Percentiles rank a stretch among this genome's conserved stretches.
These are phyloP conservation scores for Candida bentonensis DNA, from an alignment of 805 yeast species.

Conservation along the genomic window DNA sequence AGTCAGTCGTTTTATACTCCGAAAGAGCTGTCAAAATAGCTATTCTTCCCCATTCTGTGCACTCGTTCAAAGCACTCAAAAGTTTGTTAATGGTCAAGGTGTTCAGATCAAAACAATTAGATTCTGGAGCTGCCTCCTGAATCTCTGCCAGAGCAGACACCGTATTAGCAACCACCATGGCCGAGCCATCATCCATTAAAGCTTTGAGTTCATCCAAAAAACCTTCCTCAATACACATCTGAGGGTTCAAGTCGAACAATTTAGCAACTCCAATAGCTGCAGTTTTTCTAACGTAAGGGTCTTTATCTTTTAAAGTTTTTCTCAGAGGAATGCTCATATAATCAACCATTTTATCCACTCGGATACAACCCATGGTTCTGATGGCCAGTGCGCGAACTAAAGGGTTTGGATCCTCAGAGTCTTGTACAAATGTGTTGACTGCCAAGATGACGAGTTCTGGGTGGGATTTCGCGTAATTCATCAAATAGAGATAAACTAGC, in stretches of 20 bases:
- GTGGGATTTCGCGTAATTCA: slow-evolving; percentile 94
- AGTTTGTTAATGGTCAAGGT: slow-evolving; percentile 36
- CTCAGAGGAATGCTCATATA: slow-evolving; percentile 84
- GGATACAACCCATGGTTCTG: slow-evolving; percentile 95
- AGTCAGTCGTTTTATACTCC: slow-evolving; percentile 44
- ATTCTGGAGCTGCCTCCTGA: slow-evolving; percentile 46
- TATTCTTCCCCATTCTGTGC: slow-evolving; percentile 98
- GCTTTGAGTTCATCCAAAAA: slow-evolving; percentile 55
- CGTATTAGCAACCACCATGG: slow-evolving; percentile 95
- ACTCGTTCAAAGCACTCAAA: slow-evolving; percentile 78
- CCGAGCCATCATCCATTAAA: slow-evolving; percentile 74
- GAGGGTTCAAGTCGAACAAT: slow-evolving; percentile 71
- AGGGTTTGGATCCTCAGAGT: slow-evolving; percentile 94
- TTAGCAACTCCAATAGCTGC: slow-evolving; percentile 97
- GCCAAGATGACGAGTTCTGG: slow-evolving; percentile 94
- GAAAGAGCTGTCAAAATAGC: slow-evolving; percentile 72
- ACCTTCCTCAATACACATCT: slow-evolving; percentile 75
- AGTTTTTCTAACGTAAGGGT: slow-evolving; percentile 94
- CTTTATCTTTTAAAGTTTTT: slow-evolving; percentile 77
- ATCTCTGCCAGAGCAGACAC: slow-evolving; percentile 78
- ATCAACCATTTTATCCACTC: slow-evolving; percentile 91
- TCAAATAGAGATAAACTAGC: slow-evolving; percentile 81
- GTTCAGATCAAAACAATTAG: slow-evolving; percentile 31
- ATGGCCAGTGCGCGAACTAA: slow-evolving; percentile 90
- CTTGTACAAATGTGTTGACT: slow-evolving; percentile 90